Evolutionary conservation across 805 yeast genomes (phyloP), one percentile per base, ranked within the genome.

Genomic region (Komagataella phaffii): DNA sequence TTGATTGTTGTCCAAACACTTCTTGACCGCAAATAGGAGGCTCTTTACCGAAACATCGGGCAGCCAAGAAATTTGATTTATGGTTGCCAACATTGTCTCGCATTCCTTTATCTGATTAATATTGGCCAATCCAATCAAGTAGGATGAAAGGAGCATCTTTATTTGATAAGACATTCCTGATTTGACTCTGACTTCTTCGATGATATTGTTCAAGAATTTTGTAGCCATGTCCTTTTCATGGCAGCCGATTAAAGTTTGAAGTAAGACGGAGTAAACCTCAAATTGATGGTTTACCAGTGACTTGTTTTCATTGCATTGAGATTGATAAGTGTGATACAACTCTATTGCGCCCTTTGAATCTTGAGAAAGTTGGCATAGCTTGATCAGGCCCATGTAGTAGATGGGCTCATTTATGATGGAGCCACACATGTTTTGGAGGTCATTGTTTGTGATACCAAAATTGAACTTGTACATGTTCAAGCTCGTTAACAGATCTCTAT

Each of bases 121-220:
- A 17, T 57, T 54, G 7, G 65, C 58, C 51, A 62, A 59, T 1
- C 64, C 62, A 51, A 60, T 54, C 43, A 67, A 47, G 50, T 52
- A 68, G 40, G 60, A 50, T 7, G 69, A 61, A 14, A 67, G 49
- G 36, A 66, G 47, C 4, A 53, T 52, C 50, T 17, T 44, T n/a
- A 55, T 44, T 24, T 51, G 52, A 14, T 24, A 45, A 1, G 14
- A 24, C 49, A 49, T 19, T 44, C 55, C 55, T 12, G 55, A 47
- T 23, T 64, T 64, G 19, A 62, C 58, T 57, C 69, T 70, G 57
- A 71, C 72, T 47, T 76, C 75, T 0, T 69, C 57, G 46, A 83
- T 61, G 5, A 83, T 67, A 45, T 72, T 67, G 59, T 83, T 85
- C 57, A 85, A 65, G 52, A 83, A 73, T 53, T 74, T 69, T 1